Evolutionary conservation across 1,284 basidiomycete species (phyloP).

Genomic region (Pascua sp.): DNA sequence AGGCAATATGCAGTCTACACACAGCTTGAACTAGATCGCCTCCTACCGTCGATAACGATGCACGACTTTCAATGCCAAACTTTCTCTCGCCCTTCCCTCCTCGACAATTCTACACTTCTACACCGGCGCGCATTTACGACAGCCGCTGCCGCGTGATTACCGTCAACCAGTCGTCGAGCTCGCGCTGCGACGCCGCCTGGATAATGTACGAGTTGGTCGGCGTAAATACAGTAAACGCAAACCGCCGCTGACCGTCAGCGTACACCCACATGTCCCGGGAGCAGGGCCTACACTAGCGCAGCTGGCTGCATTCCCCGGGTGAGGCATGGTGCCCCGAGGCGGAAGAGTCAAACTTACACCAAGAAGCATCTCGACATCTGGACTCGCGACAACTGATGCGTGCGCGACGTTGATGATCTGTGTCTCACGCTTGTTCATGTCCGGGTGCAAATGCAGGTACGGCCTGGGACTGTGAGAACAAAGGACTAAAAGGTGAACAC

Average conservation of each 20-base stretch:
- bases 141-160: constrained; percentile 18
- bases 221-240: constrained; percentile 82
- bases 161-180: constrained; percentile 74
- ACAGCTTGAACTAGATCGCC: background rate
- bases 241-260: constrained; percentile 60
- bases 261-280: no score
- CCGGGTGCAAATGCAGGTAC: constrained; percentile 80
- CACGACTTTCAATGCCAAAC: background rate
- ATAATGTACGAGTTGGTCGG: constrained; percentile 84
- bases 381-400: constrained; percentile 79
- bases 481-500: background rate
- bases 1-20: no score
- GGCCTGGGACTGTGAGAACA: constrained; percentile 57
- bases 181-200: constrained; percentile 71
- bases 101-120: constrained; percentile 5
- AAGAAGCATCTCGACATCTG: constrained; percentile 78
- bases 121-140: background rate
- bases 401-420: constrained; percentile 78
- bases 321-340: background rate
- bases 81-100: background rate
- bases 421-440: constrained; percentile 73
- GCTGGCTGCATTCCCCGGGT: background rate
- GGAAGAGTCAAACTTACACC: constrained; percentile 59
- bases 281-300: background rate
- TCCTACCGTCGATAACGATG: background rate